Evolutionary conservation across 352 stramenopile species (phyloP), one percentile per base, ranked within the genome.

Genomic region (Phytophthora uliginosa): DNA sequence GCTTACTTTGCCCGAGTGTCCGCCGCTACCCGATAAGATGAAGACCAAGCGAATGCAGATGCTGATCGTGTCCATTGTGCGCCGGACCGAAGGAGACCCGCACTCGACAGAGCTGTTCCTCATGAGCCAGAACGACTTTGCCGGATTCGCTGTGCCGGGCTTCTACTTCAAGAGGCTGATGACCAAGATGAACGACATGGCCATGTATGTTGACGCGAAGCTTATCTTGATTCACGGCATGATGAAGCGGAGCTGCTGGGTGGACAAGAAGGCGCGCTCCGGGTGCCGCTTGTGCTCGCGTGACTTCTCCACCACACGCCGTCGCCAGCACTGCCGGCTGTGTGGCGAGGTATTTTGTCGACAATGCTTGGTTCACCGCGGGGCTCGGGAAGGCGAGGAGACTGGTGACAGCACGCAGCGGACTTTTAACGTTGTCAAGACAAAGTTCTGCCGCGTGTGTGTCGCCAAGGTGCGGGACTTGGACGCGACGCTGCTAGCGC

Each of bases 281-380:
- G 65, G 77, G 54, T 95, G 88, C 45, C 73, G 78, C 8, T 76
- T 93, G 28, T 95, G 88, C 69, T 77, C 86, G 52, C 77, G 82
- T 15, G 61, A 59, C 17, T 95, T 95, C 69, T 66, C 69, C 7
- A 60, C 82, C 6, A 88, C 80, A 40, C 83, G 85, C n/a, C 74
- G 80, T 6, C 83, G 88, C 28, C 86, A 91, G 54, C 85, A 93
- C 70, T 95, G 87, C 67, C 85, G 87, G 2, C 61, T 95, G n/a
- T 95, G 87, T 54, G 87, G 87, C 8, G 87, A 94, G 31, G 81
- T 94, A 2, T 86, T 92, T 33, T 94, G 87, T 61, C 62, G 79
- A 42, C 88, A 85, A 54, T 94, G 87, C 58, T 63, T 85, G 38
- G 52, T 93, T 31, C 77, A 81, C 55, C 82, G 84, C 17, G 79